Conservation (phyloP, 1,284 basidiomycete species). For the Trametes polyzona region DNA sequence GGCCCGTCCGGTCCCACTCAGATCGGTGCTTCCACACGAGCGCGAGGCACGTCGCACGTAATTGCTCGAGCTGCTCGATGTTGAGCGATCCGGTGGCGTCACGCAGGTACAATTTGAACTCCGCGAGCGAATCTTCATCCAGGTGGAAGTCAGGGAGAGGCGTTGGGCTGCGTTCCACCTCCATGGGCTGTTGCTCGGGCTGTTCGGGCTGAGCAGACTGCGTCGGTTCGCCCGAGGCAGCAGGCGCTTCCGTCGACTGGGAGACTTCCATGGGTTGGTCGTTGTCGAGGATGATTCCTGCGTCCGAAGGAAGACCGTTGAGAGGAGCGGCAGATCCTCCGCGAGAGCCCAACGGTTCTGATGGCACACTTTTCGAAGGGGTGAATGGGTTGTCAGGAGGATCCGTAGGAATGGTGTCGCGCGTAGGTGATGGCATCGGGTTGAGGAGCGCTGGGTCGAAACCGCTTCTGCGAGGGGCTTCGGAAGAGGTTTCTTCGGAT, state of each 20-base stretch:
- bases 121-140: conserved; percentile 47
- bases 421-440: conserved; percentile 41
- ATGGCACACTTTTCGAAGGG: not conserved
- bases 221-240: not conserved
- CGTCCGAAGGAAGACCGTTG: conserved; percentile 10
- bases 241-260: conserved; percentile 3
- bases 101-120: conserved; percentile 52
- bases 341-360: not conserved
- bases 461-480: conserved; percentile 40
- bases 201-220: conserved; percentile 1
- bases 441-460: conserved; percentile 64
- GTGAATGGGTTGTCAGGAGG: conserved; percentile 25
- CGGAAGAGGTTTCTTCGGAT: not conserved
- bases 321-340: not conserved
- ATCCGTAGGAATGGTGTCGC: conserved; percentile 17
- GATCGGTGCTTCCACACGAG: conserved; percentile 80
- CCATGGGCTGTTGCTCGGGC: conserved; percentile 42
- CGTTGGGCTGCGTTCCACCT: conserved; percentile 61
- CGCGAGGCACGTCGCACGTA: conserved; percentile 84
- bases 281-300: conserved; percentile 10
- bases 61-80: conserved; percentile 92
- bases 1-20: conserved; percentile 81
- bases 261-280: conserved; percentile 20
- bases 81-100: conserved; percentile 61
- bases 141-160: conserved; percentile 71